These are phyloP conservation scores for Evernia prunastri DNA, from an alignment of 495 filamentous ascomycete genomes.

Conservation along the genomic window DNA sequence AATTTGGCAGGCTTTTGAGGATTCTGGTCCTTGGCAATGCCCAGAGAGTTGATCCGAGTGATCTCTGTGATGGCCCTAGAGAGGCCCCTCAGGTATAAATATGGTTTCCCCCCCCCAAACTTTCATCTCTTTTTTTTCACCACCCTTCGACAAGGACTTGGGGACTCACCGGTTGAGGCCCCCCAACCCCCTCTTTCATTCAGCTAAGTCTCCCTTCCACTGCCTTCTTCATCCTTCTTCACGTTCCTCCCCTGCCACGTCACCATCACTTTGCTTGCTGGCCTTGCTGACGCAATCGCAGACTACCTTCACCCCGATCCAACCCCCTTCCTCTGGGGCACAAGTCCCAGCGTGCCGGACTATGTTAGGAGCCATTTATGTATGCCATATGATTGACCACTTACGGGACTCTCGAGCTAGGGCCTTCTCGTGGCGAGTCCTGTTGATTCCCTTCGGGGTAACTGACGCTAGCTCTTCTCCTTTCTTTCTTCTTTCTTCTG, in stretches of 20 bases:
- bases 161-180: background rate
- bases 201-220: background rate
- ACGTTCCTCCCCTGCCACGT: background rate
- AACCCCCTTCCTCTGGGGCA: background rate
- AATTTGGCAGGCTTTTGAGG: background rate
- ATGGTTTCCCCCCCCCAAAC: background rate
- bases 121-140: background rate
- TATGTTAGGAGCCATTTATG: background rate
- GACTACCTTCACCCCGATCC: conserved; percentile 1
- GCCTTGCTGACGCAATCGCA: background rate
- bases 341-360: background rate
- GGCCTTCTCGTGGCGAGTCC: background rate
- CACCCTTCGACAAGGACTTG: background rate
- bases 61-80: background rate
- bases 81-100: background rate
- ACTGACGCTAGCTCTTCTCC: background rate
- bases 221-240: too few species aligned
- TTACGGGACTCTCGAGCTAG: background rate
- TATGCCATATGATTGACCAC: background rate
- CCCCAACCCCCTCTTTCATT: background rate
- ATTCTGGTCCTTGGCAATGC: background rate
- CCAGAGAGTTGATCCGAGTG: background rate
- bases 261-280: background rate
- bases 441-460: background rate
- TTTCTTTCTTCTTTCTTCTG: background rate